Percentiles rank a stretch among this genome's conserved stretches.
phyloP scores from a whole-genome alignment of 2,329 filamentous ascomycete species.

The Calonectria pseudoturangicola region DNA sequence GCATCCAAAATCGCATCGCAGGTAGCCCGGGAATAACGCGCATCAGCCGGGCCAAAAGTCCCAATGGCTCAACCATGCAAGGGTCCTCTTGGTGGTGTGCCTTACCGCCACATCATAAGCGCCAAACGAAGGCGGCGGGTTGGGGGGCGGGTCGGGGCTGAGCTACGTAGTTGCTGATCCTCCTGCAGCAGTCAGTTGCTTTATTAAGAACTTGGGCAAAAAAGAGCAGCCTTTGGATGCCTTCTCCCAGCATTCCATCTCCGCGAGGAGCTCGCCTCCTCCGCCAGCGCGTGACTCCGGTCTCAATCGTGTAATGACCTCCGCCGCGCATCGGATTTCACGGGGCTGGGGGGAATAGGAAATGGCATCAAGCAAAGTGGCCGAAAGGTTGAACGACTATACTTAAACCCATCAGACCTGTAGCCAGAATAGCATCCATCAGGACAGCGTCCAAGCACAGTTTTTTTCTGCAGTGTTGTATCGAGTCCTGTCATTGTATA shows the following conservation, averaged over 20 bases:
- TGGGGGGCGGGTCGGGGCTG: slow-evolving; percentile 11
- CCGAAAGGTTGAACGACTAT: slow-evolving; percentile 4
- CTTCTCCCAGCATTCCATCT: slow-evolving; percentile 30
- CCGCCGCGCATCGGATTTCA: slow-evolving; percentile 30
- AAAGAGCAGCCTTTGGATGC: slow-evolving; percentile 21
- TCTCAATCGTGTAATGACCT: slow-evolving; percentile 22
- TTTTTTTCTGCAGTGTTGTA: background rate
- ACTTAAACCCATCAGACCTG: slow-evolving; percentile 17
- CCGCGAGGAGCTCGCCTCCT: slow-evolving; percentile 31
- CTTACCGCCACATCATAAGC: slow-evolving; percentile 10
- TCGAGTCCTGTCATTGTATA: background rate
- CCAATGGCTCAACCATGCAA: slow-evolving; percentile 1
- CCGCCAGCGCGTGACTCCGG: slow-evolving; percentile 14
- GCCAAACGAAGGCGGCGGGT: background rate
- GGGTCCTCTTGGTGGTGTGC: background rate
- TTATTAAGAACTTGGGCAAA: slow-evolving; percentile 16
- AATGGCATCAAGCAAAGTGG: background rate
- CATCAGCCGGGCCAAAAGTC: slow-evolving; percentile 6
- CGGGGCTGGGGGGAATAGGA: background rate
- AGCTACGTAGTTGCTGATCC: slow-evolving; percentile 13
- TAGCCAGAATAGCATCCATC: slow-evolving; percentile 12
- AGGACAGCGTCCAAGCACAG: background rate
- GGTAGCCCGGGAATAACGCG: background rate
- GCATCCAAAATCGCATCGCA: background rate
- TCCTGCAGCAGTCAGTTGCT: slow-evolving; percentile 16